Base-by-base conservation (phyloP, 2,329 filamentous ascomycete genomes). In the Tetracladium maxilliforme region DNA sequence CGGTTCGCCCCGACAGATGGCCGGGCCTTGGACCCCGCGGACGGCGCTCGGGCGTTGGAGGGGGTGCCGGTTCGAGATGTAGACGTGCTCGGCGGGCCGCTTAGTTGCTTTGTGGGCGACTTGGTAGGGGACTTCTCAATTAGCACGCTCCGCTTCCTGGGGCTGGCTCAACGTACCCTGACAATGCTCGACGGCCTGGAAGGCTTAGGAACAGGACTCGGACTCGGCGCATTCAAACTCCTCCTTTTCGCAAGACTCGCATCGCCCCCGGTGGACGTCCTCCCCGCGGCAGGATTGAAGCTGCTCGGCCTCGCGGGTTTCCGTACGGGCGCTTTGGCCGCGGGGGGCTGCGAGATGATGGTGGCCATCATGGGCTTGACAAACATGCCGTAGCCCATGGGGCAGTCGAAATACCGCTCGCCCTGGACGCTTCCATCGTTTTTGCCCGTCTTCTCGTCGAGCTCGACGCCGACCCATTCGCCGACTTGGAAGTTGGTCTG, bases 341-440 rank as follows among this genome's bases (percentile, higher is more conserved):
- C 44, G 23, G 51, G 45, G 16, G 54, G 44, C 28, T 69, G 54
- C 23, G 61, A 58, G 26, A 76, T 49, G 34, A 73, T 56, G 9
- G 62, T 64, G 24, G 90, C 60, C 30, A 75, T 75, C 27, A 66
- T 56, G 16, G 82, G 74, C 33, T 81, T 70, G 28, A 94, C 68
- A 42, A 98, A 95, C 70, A 98, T 90, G 44, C 73, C 73, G 35
- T 61, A 60, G 20, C 61, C 82, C 70, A 66, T 75, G 51, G 45
- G 64, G 52, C 87, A 95, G 24, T 86, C 71, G 40, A 93, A 95
- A 47, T 95, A 95, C 12, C 82, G 64, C 44, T 82, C 69, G 33
- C 83, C 86, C 48, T 87, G 70, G 23, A 95, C 82, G 28, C 79
- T 77, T 35, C 87, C 87, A 61, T 95, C 83, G 41, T 95, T 95